These are phyloP conservation scores for Dioscorea alata DNA, from an alignment of 106 monocot genomes.

Conservation along the genomic window DNA sequence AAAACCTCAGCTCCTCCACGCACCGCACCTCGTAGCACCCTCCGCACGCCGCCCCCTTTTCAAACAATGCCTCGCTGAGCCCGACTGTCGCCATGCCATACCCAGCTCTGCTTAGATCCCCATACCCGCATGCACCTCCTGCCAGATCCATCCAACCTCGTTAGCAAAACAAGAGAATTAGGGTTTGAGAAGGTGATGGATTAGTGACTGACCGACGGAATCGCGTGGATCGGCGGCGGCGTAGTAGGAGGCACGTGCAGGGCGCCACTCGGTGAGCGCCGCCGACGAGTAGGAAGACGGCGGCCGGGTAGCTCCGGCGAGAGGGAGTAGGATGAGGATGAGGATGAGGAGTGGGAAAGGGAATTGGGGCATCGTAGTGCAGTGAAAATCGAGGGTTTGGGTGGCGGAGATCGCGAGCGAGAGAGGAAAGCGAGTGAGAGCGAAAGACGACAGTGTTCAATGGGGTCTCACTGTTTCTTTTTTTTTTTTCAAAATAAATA, in stretches of 20 bases:
- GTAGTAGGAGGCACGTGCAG: conserved; percentile 78
- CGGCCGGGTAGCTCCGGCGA: neutral
- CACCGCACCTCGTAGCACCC: conserved; percentile 89
- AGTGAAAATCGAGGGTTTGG: neutral
- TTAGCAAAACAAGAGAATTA: neutral
- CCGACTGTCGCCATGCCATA: conserved; percentile 86
- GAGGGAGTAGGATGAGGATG: neutral
- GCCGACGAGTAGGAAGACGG: conserved; percentile 32
- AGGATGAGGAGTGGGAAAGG: neutral
- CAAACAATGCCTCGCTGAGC: conserved; percentile 72
- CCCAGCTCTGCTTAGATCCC: conserved; percentile 70
- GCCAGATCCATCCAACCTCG: neutral
- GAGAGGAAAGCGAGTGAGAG: neutral
- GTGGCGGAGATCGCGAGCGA: neutral
- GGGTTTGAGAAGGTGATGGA: neutral
- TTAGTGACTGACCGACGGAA: conserved; percentile 36
- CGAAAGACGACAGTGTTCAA: too few species aligned
- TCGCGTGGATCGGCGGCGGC: conserved; percentile 68
- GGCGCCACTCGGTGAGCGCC: conserved; percentile 72
- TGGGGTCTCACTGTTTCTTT: too few species aligned
- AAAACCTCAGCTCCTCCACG: conserved; percentile 79
- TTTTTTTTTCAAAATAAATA: too few species aligned
- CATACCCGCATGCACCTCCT: conserved; percentile 95
- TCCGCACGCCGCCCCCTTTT: conserved; percentile 75
- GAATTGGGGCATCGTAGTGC: neutral